Conservation (phyloP, 139 green algal species). For the Penium margaritaceum region DNA sequence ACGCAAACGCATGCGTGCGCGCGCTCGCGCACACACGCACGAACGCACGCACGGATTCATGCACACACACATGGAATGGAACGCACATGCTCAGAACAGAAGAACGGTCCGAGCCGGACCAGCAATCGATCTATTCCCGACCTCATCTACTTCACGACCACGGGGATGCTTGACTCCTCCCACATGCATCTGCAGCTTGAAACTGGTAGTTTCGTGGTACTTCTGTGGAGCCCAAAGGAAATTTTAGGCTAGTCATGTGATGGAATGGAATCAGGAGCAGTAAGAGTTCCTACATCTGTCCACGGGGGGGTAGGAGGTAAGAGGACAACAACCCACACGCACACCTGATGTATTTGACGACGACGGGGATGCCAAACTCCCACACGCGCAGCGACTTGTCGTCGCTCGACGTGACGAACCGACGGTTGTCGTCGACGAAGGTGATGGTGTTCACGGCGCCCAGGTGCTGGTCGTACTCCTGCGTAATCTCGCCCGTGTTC, state of each 20-base stretch:
- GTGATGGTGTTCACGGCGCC: conserved; percentile 92
- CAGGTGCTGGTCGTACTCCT: conserved; percentile 97
- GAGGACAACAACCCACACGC: neutral
- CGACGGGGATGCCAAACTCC: conserved; percentile 94
- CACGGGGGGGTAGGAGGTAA: neutral
- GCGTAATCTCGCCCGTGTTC: conserved; percentile 71
- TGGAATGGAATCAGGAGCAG: neutral
- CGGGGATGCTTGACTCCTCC: too few species aligned
- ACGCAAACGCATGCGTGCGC: too few species aligned
- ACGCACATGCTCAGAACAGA: too few species aligned
- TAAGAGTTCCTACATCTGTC: neutral
- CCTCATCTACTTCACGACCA: too few species aligned
- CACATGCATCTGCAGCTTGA: too few species aligned
- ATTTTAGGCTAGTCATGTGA: neutral
- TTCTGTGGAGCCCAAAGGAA: neutral
- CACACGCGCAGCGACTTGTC: conserved; percentile 97
- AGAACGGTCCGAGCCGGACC: too few species aligned
- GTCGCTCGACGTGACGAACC: conserved; percentile 58
- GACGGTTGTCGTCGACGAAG: conserved; percentile 80
- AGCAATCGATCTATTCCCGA: too few species aligned
- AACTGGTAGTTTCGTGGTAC: too few species aligned
- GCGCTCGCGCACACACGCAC: too few species aligned
- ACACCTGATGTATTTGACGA: conserved; percentile 52
- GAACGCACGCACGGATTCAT: too few species aligned
- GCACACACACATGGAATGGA: too few species aligned